Base-by-base conservation (phyloP, 257 asterid genomes). In the Solanum rostratum region DNA sequence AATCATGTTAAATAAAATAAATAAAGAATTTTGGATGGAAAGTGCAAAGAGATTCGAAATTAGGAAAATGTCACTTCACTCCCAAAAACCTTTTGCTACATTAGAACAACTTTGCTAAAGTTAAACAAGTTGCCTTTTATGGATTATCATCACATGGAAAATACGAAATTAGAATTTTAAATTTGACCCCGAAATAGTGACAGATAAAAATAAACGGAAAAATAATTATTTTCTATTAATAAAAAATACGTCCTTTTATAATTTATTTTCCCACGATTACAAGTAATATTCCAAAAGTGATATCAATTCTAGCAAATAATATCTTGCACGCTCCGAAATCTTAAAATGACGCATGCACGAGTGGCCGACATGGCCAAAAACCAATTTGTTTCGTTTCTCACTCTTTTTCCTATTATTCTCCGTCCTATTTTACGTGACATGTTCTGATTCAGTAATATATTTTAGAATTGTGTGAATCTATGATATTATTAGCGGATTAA, bases 21-120 rank as follows among this genome's bases (percentile, higher is more conserved):
- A 27, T 2, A 12, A 63, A 63, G 45, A 65, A 14, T 65, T 65
- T 5, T 0, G 6, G 12, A 0, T 27, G 19, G 3, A 13, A 2
- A 86, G 86, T 88, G 88, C 85, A 87, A 87, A 90, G 70, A 83
- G 69, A 83, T 55, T 22, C 71, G 18, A 49, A 49, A 84, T 91
- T 93, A 91, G 94, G 96, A 88, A 78, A 60, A 63, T 43, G 94
- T 94, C 98, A 82, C 90, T 85, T 94, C 98, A 74, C 10, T 60
- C 30, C 30, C 7, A n/a, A 74, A 53, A 85, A 71, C 73, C 13
- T 53, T 80, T 74, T 84, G 80, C 84, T 68, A 88, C 66, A 63
- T 50, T 45, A 45, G 81, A 66, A 63, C 84, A 19, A 49, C 39
- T 37, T 46, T 76, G 43, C 6, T 14, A 24, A 74, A 46, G 81